Base-by-base conservation (phyloP, 169 alveolate species). In the Cryptosporidium canis region DNA sequence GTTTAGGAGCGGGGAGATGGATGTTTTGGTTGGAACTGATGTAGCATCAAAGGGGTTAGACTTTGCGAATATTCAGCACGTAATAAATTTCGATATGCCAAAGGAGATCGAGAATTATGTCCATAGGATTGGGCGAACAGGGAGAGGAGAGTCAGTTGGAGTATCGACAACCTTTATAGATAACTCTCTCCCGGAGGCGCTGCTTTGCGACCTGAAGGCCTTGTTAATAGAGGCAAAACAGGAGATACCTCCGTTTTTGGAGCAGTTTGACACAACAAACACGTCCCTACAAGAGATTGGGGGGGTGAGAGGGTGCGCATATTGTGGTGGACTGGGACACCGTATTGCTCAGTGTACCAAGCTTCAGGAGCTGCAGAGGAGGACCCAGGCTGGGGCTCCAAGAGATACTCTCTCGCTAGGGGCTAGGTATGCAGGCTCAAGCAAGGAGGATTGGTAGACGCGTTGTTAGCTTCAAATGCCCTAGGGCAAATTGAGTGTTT, bases 101-200 rank as follows among this genome's bases (percentile, higher is more conserved):
- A 95, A 94, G 85, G 98, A 96, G 83, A 97, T 97, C 77, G 99
- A 98, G 85, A 97, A 96, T 84, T 98, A 98, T 92, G 97, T 97
- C 29, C 99, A 98, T 87, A 91, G 99, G 77, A 98, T 99, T 11
- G 99, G 99, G 29, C 96, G 99, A 77, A 99, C 99, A 3, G 99
- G 99, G 8, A 93, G 99, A 72, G 96, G 99, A 37, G 99, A 99
- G 9, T 93, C 94, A n/a, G 93, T 96, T 3, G 99, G 99, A 27
- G 94, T 94, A 21, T 98, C 99, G 24, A 96, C 98, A 41, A 95
- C 99, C 0, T 96, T 97, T 83, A 93, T 96, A 66, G 94, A 94
- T 90, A 95, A 94, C 85, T 93, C 93, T 63, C 95, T 90, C 29
- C 93, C 91, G 11, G 93, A 90, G 64, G 90, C 95, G 8, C 90